Percentiles rank a stretch among this genome's conserved stretches.
Evolutionary conservation across 164 flowering plant genomes (phyloP).

Genomic region (Nymphaea colorata): DNA sequence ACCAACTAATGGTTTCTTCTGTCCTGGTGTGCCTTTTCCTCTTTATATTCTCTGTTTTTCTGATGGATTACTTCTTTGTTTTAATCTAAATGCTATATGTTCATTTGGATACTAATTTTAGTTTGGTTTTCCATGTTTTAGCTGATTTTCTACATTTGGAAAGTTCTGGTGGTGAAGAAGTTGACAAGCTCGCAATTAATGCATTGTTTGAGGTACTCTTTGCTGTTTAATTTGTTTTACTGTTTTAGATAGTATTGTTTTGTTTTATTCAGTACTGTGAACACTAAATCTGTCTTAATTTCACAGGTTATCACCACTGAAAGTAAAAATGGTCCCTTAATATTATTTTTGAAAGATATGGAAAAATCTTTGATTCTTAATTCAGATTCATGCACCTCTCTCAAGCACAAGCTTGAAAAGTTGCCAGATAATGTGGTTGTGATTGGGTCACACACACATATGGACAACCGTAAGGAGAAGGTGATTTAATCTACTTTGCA

Average conservation of each 20-base stretch:
- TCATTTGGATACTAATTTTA: too few species aligned
- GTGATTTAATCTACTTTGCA: constrained; percentile 15
- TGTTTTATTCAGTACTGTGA: too few species aligned
- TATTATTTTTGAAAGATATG: constrained; percentile 67
- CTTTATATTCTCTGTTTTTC: too few species aligned
- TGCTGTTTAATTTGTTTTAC: not conserved
- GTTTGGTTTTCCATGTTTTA: constrained; percentile 15
- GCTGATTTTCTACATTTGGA: constrained; percentile 59
- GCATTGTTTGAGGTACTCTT: constrained; percentile 69
- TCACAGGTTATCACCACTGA: constrained; percentile 47
- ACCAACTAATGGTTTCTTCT: constrained; percentile 81
- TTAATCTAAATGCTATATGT: too few species aligned
- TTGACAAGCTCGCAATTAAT: constrained; percentile 53
- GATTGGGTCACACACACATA: constrained; percentile 68
- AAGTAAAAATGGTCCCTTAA: constrained; percentile 43
- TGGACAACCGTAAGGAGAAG: constrained; percentile 79
- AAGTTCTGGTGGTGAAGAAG: constrained; percentile 43
- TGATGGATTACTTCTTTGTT: too few species aligned
- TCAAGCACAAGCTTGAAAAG: constrained; percentile 52
- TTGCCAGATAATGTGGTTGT: constrained; percentile 67
- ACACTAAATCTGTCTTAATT: not conserved
- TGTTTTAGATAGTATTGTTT: too few species aligned
- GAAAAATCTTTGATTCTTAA: constrained; percentile 61
- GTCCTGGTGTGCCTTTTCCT: constrained; percentile 49
- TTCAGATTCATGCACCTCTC: constrained; percentile 33